Percentiles rank a stretch among this genome's conserved stretches.
Evolutionary conservation across 352 stramenopile genomes (phyloP).

Genomic region (Phytophthora brassicae): DNA sequence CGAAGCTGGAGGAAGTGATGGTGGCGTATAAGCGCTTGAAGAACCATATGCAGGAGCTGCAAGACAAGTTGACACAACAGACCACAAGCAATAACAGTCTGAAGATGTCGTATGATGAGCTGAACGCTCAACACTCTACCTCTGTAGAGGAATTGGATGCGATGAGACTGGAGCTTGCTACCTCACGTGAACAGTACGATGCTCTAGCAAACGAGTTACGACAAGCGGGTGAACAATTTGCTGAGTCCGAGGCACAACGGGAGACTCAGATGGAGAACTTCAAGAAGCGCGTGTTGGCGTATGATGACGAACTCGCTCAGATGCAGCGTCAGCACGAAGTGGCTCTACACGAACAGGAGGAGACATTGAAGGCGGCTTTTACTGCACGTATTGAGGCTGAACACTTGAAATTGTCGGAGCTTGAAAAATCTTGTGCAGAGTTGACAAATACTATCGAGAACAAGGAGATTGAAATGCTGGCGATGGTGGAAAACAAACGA

Average conservation of each 20-base stretch:
- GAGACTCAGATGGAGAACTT: slow-evolving; percentile 35
- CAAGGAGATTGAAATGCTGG: slow-evolving; percentile 32
- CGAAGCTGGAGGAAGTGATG: slow-evolving; percentile 66
- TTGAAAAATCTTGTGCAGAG: slow-evolving; percentile 25
- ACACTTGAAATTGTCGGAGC: slow-evolving; percentile 21
- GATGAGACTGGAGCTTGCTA: slow-evolving; percentile 35
- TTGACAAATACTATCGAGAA: slow-evolving; percentile 21
- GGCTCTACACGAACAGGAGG: slow-evolving; percentile 26
- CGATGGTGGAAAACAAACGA: slow-evolving; percentile 2
- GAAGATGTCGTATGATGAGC: slow-evolving; percentile 27
- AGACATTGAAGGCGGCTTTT: slow-evolving; percentile 17
- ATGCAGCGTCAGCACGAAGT: slow-evolving; percentile 19
- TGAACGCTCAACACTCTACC: slow-evolving; percentile 22
- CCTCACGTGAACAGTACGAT: slow-evolving; percentile 17
- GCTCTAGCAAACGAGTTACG: slow-evolving; percentile 19
- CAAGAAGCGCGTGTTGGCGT: slow-evolving; percentile 26
- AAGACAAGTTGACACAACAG: slow-evolving; percentile 44
- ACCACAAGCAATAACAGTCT: slow-evolving; percentile 31
- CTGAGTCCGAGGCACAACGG: slow-evolving; percentile 24
- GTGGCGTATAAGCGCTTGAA: slow-evolving; percentile 63
- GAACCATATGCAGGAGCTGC: slow-evolving; percentile 42
- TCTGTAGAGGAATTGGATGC: slow-evolving; percentile 28
- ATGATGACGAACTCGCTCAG: slow-evolving; percentile 31
- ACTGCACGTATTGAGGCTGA: slow-evolving; percentile 17
- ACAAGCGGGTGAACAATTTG: slow-evolving; percentile 13